Base-by-base conservation (phyloP, 495 filamentous ascomycete genomes). In the Stereocaulon alpinum region DNA sequence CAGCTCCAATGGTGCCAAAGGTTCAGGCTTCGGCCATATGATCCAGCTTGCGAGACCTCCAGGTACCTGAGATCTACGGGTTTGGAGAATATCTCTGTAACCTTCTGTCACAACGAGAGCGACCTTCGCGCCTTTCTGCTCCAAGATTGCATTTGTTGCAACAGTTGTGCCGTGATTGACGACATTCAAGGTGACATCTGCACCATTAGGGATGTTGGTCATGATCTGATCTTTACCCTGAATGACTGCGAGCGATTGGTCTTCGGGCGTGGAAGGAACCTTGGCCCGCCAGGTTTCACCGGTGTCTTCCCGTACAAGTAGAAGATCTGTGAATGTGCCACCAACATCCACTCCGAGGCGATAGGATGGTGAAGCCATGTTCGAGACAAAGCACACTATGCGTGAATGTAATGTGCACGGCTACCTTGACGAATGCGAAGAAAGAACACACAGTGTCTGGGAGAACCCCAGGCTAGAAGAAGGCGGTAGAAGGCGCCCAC, bases 241-340 rank as follows among this genome's bases (percentile, higher is more conserved):
- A 12, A 60, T 60, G 10, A 63, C 58, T 0, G 73, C 76, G 43
- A 80, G 70, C 49, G 73, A 77, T 61, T 78, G 77, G 58, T 78
- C 76, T 5, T 67, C 59, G 40, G 70, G 69, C 4, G 76, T 78
- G 5, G 75, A 76, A n/a, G 73, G 77, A 2, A 77, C 73, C 54
- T 80, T 80, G 6, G 76, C 72, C 10, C 76, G 67, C 9, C 73
- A 70, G 0, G 67, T 70, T 10, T 71, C 61, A 4, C 74, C 72
- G 17, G 51, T 60, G 12, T 71, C 58, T 7, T 76, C 75, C 6
- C 72, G 70, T 63, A 80, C 69, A 15, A 73, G 72, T 49, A 69
- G 74, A 3, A 78, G 69, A 51, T 80, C 77, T 2, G 76, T 80
- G 66, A 80, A 80, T 18, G 77, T 79, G 48, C 77, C 73, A 18